Evolutionary conservation across 148 eudicot species (phyloP).

Genomic region (Fagopyrum esculentum): DNA sequence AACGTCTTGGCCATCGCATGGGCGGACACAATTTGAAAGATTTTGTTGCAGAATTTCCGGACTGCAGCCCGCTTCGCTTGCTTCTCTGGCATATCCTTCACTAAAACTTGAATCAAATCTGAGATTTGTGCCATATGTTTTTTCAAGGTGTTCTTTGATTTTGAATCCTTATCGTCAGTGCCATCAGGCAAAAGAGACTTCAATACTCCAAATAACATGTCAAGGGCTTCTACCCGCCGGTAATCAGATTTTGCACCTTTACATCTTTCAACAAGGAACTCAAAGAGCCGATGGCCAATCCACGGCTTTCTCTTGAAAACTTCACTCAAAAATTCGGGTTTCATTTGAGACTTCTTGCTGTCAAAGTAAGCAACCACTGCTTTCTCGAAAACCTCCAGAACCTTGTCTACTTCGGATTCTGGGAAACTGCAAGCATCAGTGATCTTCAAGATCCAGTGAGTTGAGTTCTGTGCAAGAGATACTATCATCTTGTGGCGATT

Average conservation of each 20-base stretch:
- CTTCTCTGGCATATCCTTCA: constrained; percentile 68
- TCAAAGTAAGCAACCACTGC: constrained; percentile 51
- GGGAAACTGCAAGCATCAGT: constrained; percentile 55
- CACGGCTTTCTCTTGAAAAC: constrained; percentile 74
- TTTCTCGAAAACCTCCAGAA: constrained; percentile 47
- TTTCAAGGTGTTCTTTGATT: constrained; percentile 34
- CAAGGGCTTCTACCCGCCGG: constrained; percentile 79
- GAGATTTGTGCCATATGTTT: constrained; percentile 40
- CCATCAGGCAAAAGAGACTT: constrained; percentile 36
- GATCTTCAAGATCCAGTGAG: constrained; percentile 82
- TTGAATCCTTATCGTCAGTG: constrained; percentile 1
- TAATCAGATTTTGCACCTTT: constrained; percentile 47
- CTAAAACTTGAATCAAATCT: constrained; percentile 46
- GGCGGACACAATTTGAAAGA: constrained; percentile 43
- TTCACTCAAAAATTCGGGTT: constrained; percentile 69
- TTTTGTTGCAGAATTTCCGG: constrained; percentile 58
- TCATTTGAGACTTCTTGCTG: constrained; percentile 69
- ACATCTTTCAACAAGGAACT: constrained; percentile 60
- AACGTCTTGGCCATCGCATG: constrained; percentile 45
- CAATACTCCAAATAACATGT: constrained; percentile 43
- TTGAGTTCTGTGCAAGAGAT: constrained; percentile 70
- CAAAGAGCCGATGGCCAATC: constrained; percentile 64
- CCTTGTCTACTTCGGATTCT: constrained; percentile 43
- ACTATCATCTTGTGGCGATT: constrained; percentile 58
- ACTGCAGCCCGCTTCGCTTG: constrained; percentile 71